Conservation (phyloP, 2,329 filamentous ascomycete species). For the Hypoxylon sp. region DNA sequence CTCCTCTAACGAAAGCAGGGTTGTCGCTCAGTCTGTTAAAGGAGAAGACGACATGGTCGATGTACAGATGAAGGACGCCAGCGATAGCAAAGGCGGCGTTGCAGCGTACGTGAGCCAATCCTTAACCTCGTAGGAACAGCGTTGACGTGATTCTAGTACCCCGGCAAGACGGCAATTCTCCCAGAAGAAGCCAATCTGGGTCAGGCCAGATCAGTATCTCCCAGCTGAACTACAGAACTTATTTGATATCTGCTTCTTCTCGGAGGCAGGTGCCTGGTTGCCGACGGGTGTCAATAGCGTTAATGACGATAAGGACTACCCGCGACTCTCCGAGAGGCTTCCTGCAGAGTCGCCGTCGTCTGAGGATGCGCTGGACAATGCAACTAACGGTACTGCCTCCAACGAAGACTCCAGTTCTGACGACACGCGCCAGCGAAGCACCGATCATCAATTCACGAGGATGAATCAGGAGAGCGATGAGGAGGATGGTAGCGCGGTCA, state of each 20-base stretch:
- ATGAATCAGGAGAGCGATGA: conserved; percentile 69
- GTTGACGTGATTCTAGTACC: conserved; percentile 45
- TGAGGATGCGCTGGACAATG: conserved; percentile 58
- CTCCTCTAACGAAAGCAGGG: conserved; percentile 72
- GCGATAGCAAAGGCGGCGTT: conserved; percentile 46
- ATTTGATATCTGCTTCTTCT: conserved; percentile 78
- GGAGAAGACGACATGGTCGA: conserved; percentile 92
- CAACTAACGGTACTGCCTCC: conserved; percentile 56
- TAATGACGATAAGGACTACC: conserved; percentile 65
- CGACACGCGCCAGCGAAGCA: conserved; percentile 47
- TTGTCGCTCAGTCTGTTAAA: conserved; percentile 80
- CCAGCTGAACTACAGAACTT: conserved; percentile 70
- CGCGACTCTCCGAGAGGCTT: conserved; percentile 58
- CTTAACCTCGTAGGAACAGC: conserved; percentile 7
- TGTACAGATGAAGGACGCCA: conserved; percentile 79
- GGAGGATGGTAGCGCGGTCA: conserved; percentile 48
- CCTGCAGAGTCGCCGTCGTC: conserved; percentile 53
- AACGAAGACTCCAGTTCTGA: conserved; percentile 64
- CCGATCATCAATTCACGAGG: conserved; percentile 53
- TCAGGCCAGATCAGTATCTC: conserved; percentile 63
- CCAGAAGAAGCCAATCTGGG: conserved; percentile 60
- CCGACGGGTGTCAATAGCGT: conserved; percentile 74
- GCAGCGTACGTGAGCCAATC: conserved; percentile 41
- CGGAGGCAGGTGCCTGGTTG: conserved; percentile 64
- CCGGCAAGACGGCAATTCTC: conserved; percentile 53